Base-by-base conservation (phyloP, 768 basidiomycete genomes). In the Polyporus arcularius region DNA sequence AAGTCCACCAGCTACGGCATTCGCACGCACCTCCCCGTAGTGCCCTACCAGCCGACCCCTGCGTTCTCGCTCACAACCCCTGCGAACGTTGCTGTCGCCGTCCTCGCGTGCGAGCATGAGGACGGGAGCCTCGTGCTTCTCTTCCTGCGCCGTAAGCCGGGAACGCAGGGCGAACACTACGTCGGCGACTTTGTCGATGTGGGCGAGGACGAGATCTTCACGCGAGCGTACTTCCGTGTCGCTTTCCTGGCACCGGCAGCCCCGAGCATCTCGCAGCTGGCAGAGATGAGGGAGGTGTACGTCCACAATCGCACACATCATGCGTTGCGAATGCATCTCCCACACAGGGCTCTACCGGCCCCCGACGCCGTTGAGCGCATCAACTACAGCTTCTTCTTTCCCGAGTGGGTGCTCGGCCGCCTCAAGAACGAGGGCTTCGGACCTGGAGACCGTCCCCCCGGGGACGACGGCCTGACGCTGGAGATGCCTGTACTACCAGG, bases 111-210 rank as follows among this genome's bases (percentile, higher is more conserved):
- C 38, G 52, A 53, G 38, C 52, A 53, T 38, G 31, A 39, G 18
- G 52, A 53, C 39, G 52, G 52, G n/a, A 53, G 52, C 39, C 52
- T 53, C 11, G 52, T 53, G 4, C 52, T 53, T 3, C 52, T 53
- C 52, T 53, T 53, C 52, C 38, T 53, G n/a, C 52, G 52, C 52
- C 30, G 18, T 6, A 53, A 53, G 38, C 7, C 7, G 16, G 39
- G 21, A 16, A 41, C 38, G 18, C 52, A 40, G 12, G 52, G 28
- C 52, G 38, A 53, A 38, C 32, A 53, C 39, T 53, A 53, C 39
- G 52, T 41, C 26, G 52, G 52, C 15, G 52, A 53, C 52, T 53
- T 40, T 21, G 52, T 53, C 38, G 52, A 53, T n/a, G 52, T 53
- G 12, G 52, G 52, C n/a, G 52, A 39, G 38, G 35, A 21, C 50